These are phyloP conservation scores for Sporothrix luriei DNA, from an alignment of 2,329 filamentous ascomycete species.

Conservation along the genomic window DNA sequence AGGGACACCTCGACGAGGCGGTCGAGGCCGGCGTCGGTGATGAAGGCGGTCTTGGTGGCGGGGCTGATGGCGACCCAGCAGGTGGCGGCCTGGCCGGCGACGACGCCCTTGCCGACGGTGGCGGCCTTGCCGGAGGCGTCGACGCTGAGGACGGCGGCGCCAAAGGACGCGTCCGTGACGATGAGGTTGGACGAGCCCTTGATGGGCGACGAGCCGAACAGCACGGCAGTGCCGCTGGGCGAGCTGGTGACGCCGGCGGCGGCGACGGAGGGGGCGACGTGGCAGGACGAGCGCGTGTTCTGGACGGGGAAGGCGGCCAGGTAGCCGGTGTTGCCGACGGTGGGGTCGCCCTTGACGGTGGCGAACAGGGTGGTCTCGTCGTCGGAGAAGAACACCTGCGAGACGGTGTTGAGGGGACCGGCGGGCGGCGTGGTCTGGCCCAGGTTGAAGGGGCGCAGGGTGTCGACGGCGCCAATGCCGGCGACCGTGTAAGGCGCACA, in stretches of 20 bases:
- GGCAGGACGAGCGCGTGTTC: constrained; percentile 26
- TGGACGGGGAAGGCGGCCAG: constrained; percentile 54
- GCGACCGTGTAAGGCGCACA: constrained; percentile 47
- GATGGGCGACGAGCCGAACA: constrained; percentile 57
- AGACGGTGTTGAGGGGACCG: constrained; percentile 61
- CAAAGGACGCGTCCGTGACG: constrained; percentile 61
- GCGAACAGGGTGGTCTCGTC: constrained; percentile 57
- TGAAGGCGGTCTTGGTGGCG: constrained; percentile 56
- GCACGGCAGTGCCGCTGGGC: constrained; percentile 57
- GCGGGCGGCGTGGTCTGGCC: constrained; percentile 60
- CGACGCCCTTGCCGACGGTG: constrained; percentile 44
- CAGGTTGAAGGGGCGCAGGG: constrained; percentile 52
- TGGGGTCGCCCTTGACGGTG: constrained; percentile 63
- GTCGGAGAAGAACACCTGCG: constrained; percentile 61
- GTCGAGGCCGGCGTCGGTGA: constrained; percentile 58
- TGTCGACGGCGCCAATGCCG: constrained; percentile 51
- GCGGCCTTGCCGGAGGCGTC: constrained; percentile 42
- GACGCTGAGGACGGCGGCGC: constrained; percentile 53
- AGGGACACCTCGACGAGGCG: constrained; percentile 60
- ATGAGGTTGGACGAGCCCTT: constrained; percentile 52
- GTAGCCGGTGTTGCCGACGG: constrained; percentile 59
- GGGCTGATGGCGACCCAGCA: constrained; percentile 61
- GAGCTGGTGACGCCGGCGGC: constrained; percentile 45
- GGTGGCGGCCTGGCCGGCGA: constrained; percentile 57
- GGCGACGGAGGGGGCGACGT: constrained; percentile 34